These are phyloP conservation scores for Abrus pulchellus DNA, from an alignment of 306 rosid species.

Conservation along the genomic window DNA sequence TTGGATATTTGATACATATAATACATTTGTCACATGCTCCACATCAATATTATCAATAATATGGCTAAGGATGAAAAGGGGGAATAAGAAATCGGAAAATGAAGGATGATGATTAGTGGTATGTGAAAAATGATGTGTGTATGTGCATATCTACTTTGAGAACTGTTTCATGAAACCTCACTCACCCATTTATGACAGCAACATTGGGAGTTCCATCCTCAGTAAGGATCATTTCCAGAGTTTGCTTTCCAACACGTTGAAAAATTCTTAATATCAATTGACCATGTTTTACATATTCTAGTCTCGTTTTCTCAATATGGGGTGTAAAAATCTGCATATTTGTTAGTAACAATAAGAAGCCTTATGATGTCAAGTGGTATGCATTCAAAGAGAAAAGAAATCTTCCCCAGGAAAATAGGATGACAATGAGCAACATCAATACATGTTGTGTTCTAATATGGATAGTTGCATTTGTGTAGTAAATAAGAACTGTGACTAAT, in stretches of 20 bases:
- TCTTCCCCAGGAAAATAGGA: background rate
- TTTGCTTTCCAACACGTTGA: conserved; percentile 42
- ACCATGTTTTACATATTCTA: conserved; percentile 43
- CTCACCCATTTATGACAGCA: conserved; percentile 36
- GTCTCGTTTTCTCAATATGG: conserved; percentile 43
- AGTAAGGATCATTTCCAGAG: conserved; percentile 37
- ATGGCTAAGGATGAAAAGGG: no score
- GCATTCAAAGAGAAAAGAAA: background rate
- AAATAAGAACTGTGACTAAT: no score
- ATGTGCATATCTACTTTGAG: background rate
- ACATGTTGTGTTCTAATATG: background rate
- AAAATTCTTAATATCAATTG: conserved; percentile 41
- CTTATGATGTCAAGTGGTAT: background rate
- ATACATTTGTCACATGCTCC: no score
- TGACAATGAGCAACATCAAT: background rate
- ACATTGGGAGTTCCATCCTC: conserved; percentile 47
- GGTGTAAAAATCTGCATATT: conserved; percentile 45
- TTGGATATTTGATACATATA: no score
- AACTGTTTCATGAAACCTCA: conserved; percentile 12
- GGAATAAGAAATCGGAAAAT: no score
- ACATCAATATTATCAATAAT: no score
- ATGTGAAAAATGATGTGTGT: no score
- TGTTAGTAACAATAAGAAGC: background rate
- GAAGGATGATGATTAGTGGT: no score
- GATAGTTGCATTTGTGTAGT: background rate